Base-by-base conservation (phyloP, 768 basidiomycete genomes). In the Psilocybe cyanescens region DNA sequence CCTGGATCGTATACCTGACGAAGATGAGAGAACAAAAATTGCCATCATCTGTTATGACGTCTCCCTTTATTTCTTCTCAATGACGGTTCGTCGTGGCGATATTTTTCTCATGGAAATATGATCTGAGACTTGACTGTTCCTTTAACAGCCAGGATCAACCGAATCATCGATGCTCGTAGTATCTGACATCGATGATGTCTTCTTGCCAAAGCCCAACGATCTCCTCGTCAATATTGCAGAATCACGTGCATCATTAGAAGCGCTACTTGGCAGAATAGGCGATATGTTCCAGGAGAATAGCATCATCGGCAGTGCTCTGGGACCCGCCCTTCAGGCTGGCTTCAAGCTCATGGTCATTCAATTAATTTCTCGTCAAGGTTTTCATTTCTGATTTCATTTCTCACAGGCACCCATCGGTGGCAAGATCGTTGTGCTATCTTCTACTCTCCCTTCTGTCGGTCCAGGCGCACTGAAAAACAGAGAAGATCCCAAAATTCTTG, bases 281-380 rank as follows among this genome's bases (percentile, higher is more conserved):
- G 97, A 96, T 59, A 99, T 99, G 97, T 99, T 99, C 86, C 87
- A 91, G 74, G 97, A 99, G n/a, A 94, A 94, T 62, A 90, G 89
- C 70, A 89, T 89, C 30, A 88, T 96, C 59, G 97, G 96, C 3
- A 96, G 92, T 74, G 97, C 97, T 2, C 78, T 99, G 68, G 96
- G 97, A 29, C 93, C 97, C 16, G 97, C 94, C 29, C 78, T 99
- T 46, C 95, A 98, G 73, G 95, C 95, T 44, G 97, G 94, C 31
- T 97, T 92, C 80, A 97, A 98, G 78, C 74, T 99, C 65, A 95
- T 97, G 85, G 94, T 92, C 68, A 30, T 79, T 49, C 8, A 8
- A 8, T 49, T 57, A 19, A 2, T 9, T 30, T 17, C 6, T 29
- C 16, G 5, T 72, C 33, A 7, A 41, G 17, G 16, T 17, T 6